Base-by-base conservation (phyloP, 331 rosid species). In the Rosa hybrid region DNA sequence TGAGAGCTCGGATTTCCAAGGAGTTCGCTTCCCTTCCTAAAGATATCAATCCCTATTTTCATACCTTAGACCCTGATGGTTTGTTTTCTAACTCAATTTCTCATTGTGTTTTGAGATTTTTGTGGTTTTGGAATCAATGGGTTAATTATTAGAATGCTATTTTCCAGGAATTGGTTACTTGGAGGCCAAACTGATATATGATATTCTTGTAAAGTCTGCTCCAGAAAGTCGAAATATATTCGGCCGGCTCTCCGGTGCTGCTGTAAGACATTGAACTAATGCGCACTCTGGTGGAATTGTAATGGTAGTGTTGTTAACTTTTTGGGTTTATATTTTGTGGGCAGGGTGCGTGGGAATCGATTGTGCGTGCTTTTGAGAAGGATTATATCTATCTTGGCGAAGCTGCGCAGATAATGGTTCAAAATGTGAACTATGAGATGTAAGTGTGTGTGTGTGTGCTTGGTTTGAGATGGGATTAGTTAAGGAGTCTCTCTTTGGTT, bases 341-440 rank as follows among this genome's bases (percentile, higher is more conserved):
- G 79, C 88, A 94, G 97, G 98, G 98, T 77, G 90, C 86, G 14
- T 94, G 98, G 98, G 97, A 92, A 86, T 87, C 88, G 44, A 92
- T 94, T 34, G 86, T 89, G 59, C 87, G 78, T 45, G 85, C 94
- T 46, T 92, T 87, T 63, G 97, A 92, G 86, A 94, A 92, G 87
- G 98, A 94, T 83, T 89, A 88, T 87, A 88, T 92, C 67, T 94
- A 87, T 88, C 98, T 92, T 74, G 98, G 98, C 8, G 97, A 92
- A 90, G 97, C 95, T 67, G 97, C 97, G 9, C 98, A 90, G 83
- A 85, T 91, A 81, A 90, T 92, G 78, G 92, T 86, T 68, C 97
- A 92, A 77, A 92, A 94, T 89, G 98, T 94, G 83, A 91, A 75
- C 85, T 94, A 94, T 86, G 98, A 94, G 82, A 94, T 94, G 97